Evolutionary conservation across 129 eudicot species (phyloP).

Genomic region (Erigeron canadensis): DNA sequence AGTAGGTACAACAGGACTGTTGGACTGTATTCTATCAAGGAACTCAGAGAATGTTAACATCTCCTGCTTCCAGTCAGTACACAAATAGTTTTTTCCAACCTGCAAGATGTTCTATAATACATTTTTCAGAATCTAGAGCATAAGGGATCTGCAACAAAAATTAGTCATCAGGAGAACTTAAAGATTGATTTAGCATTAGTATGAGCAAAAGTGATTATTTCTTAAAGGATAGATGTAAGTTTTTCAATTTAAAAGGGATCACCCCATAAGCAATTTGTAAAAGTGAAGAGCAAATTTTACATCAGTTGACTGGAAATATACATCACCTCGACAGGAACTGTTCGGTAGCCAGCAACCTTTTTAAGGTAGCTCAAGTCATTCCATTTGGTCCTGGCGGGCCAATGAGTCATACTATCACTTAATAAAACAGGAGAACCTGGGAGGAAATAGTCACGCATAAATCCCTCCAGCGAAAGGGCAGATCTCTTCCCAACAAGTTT

Average conservation of each 20-base stretch:
- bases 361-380: conserved; percentile 76
- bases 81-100: conserved; percentile 92
- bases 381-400: conserved; percentile 96
- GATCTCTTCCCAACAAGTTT: conserved; percentile 55
- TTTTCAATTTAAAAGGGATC: neutral
- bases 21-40: conserved; percentile 75
- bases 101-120: conserved; percentile 41
- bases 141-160: conserved; percentile 30
- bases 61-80: conserved; percentile 97
- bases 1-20: conserved; percentile 53
- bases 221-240: neutral
- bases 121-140: conserved; percentile 32
- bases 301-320: conserved; percentile 22
- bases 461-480: conserved; percentile 79
- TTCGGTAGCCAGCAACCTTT: conserved; percentile 84
- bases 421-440: conserved; percentile 82
- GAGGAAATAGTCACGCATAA: conserved; percentile 76
- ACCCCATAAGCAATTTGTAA: neutral
- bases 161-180: conserved; percentile 25
- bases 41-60: conserved; percentile 85
- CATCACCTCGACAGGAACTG: conserved; percentile 98
- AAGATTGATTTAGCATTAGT: neutral
- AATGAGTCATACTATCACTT: conserved; percentile 80
- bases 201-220: neutral
- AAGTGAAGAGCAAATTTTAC: neutral